Evolutionary conservation across 2,329 filamentous ascomycete genomes (phyloP), one percentile per base, ranked within the genome.

Genomic region (Calonectria pseudoreteaudii): DNA sequence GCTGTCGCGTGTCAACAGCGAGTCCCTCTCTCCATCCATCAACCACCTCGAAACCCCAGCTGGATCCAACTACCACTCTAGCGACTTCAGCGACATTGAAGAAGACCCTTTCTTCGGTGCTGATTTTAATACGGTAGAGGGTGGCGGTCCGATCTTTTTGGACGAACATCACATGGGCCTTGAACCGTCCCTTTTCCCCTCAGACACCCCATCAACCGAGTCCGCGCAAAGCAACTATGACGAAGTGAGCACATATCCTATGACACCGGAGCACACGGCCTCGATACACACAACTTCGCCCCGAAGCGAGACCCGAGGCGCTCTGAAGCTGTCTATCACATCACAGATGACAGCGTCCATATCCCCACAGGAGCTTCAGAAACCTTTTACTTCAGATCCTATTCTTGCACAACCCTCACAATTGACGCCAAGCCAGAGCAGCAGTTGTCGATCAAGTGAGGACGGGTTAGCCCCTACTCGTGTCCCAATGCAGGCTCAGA

Each of bases 201-300:
- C 58, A 67, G 71, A 74, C 28, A 72, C 70, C 28, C 31, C 74
- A 38, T 56, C 65, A 20, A 64, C 53, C 20, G 76, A 76, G 16
- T 62, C 76, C 49, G 72, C 68, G 58, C 71, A 74, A 68, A 72
- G 69, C 34, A 75, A 80, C 52, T 68, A 81, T 75, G 75, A 74
- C 58, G 74, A 82, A 77, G 80, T 76, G 67, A 75, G 79, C 36
- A 72, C 78, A 36, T 87, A 86, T 75, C 90, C 88, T 41, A 80
- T 90, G 76, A 91, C 88, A 74, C 90, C 89, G 31, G 86, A 88
- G 65, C 87, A 87, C 72, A 90, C 88, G 20, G 87, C 87, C 26
- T 88, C 88, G 13, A 81, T 89, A 13, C 84, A 87, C 74, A 84
- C 86, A n/a, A 81, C 83, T 2, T 87, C 88, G 4, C 87, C 87